Conservation (phyloP, 164 flowering plant genomes). For the Nymphaea thermarum region DNA sequence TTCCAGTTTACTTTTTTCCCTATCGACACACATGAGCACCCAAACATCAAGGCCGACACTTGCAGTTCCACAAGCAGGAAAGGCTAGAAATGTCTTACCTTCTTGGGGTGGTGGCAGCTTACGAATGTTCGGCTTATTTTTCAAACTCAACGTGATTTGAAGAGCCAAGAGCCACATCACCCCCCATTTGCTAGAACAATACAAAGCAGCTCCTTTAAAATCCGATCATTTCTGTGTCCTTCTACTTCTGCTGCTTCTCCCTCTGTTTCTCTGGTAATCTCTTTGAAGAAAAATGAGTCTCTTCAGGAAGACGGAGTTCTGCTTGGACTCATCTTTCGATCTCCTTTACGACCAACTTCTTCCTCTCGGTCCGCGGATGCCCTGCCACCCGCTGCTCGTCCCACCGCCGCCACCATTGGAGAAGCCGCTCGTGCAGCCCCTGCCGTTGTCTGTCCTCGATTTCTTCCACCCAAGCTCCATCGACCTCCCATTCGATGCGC, state of each 20-base stretch:
- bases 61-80: background rate
- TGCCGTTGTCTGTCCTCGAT: background rate
- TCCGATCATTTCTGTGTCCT: background rate
- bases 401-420: background rate
- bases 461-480: background rate
- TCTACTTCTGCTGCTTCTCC: background rate
- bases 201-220: background rate
- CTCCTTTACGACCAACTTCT: background rate
- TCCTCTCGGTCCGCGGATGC: too few relatives aligned
- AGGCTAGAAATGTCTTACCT: too few relatives aligned
- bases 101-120: too few relatives aligned
- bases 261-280: background rate
- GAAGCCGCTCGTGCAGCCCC: background rate
- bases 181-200: too few relatives aligned
- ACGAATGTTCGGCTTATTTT: too few relatives aligned
- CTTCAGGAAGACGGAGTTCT: background rate
- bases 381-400: background rate
- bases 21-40: too few relatives aligned
- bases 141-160: too few relatives aligned
- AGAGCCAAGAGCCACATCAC: too few relatives aligned
- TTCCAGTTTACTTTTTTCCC: too few relatives aligned
- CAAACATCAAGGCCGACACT: background rate
- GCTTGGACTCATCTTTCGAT: background rate
- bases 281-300: background rate
- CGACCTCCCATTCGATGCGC: too few relatives aligned